These are phyloP conservation scores for Amauroascus verrucosus DNA, from an alignment of 2,329 filamentous ascomycete species.

Conservation along the genomic window DNA sequence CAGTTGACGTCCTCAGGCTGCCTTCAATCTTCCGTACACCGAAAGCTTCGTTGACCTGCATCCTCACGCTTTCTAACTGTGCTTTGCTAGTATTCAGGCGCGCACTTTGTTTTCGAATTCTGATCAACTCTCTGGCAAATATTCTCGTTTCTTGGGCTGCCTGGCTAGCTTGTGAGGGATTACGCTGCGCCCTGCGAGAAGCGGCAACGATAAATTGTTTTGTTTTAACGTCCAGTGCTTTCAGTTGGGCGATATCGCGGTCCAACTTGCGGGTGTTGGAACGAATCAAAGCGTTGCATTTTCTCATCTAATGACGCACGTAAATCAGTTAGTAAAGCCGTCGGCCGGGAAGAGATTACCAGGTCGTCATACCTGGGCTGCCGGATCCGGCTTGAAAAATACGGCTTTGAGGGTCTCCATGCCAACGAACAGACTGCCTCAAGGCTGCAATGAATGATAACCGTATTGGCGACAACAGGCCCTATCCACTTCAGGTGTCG, in stretches of 20 bases:
- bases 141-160: constrained; percentile 72
- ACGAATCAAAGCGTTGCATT: constrained; percentile 86
- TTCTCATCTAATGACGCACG: constrained; percentile 58
- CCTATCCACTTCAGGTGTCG: not conserved
- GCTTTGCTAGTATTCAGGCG: constrained; percentile 80
- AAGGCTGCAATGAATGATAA: not conserved
- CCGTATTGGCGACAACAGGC: not conserved
- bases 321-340: not conserved
- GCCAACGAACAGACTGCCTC: constrained; percentile 16
- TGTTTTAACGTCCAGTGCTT: constrained; percentile 70
- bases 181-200: constrained; percentile 68
- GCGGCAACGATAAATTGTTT: constrained; percentile 75
- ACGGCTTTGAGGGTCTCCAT: constrained; percentile 85
- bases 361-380: constrained; percentile 73
- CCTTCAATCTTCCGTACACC: constrained; percentile 92
- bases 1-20: constrained; percentile 71
- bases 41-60: constrained; percentile 97
- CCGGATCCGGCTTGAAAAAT: constrained; percentile 85
- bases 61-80: constrained; percentile 82
- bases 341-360: no score
- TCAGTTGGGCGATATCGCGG: constrained; percentile 74
- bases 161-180: constrained; percentile 67
- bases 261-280: constrained; percentile 88
- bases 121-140: constrained; percentile 79
- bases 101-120: constrained; percentile 62